Evolutionary conservation across 106 monocot species (phyloP), one percentile per base, ranked within the genome.

Genomic region (Allium fistulosum): DNA sequence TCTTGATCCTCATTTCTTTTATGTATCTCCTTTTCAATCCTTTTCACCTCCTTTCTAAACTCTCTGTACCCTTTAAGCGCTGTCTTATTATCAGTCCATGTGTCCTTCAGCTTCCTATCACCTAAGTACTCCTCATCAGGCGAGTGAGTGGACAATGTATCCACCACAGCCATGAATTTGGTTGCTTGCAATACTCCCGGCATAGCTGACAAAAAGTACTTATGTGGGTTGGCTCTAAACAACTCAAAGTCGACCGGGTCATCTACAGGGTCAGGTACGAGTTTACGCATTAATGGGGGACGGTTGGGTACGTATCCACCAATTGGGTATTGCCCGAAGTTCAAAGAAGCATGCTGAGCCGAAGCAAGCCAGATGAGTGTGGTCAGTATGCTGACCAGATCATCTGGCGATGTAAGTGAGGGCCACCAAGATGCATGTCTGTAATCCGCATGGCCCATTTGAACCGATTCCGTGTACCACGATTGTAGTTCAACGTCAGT

Each of bases 61-160:
- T 79, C 67, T 26, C 70, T 13, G 61, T 71, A 83, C 46, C 75
- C 82, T 61, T 82, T 74, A 4, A 65, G 68, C 13, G 78, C 69
- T 49, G 46, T 68, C 17, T 63, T 78, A 6, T 81, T 81, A 4
- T 67, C 75, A 46, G 81, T 72, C 83, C 80, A 83, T 8, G 70
- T 66, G 46, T n/a, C 68, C 37, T 37, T 50, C 68, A 49, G 71
- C 63, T 53, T 68, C 27, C 73, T 70, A 57, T 78, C 64, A 11
- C 96, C 96, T 12, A 96, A 55, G 67, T 96, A 96, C 88, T 92
- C 96, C 80, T 96, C 96, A 69, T 95, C 95, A 59, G 87, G 83
- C 65, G 95, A 95, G 75, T 91, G 95, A 66, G 88, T 88, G 51
- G 95, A 95, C 78, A 95, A 68, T 6, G 95, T 91, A 76, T 95